Evolutionary conservation across 202 grass and related monocot species (phyloP).

Genomic region (Schoenoplectus tabernaemontani): DNA sequence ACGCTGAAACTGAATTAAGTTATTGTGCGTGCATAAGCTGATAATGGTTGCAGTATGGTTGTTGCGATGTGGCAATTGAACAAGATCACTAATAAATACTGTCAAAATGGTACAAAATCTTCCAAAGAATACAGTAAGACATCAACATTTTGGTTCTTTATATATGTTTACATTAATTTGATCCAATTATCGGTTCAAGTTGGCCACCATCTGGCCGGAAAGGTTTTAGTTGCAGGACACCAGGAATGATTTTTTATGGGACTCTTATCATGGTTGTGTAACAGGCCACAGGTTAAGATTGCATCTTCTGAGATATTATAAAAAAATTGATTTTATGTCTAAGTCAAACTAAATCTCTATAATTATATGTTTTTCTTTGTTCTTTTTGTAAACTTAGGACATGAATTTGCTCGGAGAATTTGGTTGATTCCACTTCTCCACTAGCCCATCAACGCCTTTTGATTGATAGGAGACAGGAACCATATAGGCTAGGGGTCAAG

Average conservation of each 20-base stretch:
- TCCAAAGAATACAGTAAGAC: not conserved
- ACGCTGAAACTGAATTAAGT: not conserved
- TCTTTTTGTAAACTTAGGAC: not conserved
- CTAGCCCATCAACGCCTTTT: slow-evolving; percentile 4
- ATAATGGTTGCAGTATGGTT: not conserved
- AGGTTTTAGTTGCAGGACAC: not conserved
- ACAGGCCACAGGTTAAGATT: not conserved
- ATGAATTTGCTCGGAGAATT: slow-evolving; percentile 10
- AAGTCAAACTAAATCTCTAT: not conserved
- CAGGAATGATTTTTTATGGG: not conserved
- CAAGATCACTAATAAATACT: too few species aligned
- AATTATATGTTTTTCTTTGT: not conserved
- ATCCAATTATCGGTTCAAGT: not conserved
- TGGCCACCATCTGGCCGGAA: not conserved
- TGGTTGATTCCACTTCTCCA: slow-evolving; percentile 17
- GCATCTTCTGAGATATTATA: not conserved
- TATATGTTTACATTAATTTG: not conserved
- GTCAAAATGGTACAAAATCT: not conserved
- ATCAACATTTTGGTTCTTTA: not conserved
- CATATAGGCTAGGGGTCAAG: slow-evolving; percentile 16
- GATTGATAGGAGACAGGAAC: not conserved
- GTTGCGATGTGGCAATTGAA: not conserved
- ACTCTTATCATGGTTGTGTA: not conserved
- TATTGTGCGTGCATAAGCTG: not conserved
- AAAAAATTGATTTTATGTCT: not conserved